Base-by-base conservation (phyloP, 768 basidiomycete species). In the Tricholoma furcatifolium region DNA sequence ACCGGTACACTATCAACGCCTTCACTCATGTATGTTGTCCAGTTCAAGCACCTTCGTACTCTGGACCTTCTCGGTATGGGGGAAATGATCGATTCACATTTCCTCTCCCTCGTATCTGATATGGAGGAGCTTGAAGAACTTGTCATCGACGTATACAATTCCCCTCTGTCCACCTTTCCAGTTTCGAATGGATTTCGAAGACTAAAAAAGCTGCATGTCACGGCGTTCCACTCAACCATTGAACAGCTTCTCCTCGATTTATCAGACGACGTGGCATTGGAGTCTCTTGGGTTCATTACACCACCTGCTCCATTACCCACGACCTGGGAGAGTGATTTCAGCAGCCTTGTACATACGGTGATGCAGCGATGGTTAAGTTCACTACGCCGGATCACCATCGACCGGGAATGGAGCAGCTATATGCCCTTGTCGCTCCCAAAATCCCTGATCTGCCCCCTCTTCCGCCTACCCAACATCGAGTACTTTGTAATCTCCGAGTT, bases 1-100 rank as follows among this genome's bases (percentile, higher is more conserved):
- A 23, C 9, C 3, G 44, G 27, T 17, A 47, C 30, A 12, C 45
- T 23, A 18, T 56, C 43, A 21, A 21, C 36, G 20, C 35, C 23
- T 14, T 39, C 40, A 15, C 18, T 52, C 23, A 11, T 5, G 7
- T 52, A 51, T 32, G 46, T 47, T 17, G 2, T 32, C 1, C 23
- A 52, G n/a, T 34, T 56, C 20, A 41, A 51, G 14, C 31, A 46
- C 17, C 44, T 56, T 20, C 45, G 27, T 15, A 18, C 39, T 3
- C 41, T 56, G 11, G 46, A 51, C n/a, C 40, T 52, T 4, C 24
- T 24, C 9, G 23, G 24, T n/a, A 51, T 47, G 40, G 45, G 55
- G n/a, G 23, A 23, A 8, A 23, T 36, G 9, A 48, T 56, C 3
- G 46, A 47, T 14, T 43, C 46, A 1, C 34, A 47, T 4, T 34